Evolutionary conservation across 352 stramenopile species (phyloP), one percentile per base, ranked within the genome.

Genomic region (Pythium apleroticum): DNA sequence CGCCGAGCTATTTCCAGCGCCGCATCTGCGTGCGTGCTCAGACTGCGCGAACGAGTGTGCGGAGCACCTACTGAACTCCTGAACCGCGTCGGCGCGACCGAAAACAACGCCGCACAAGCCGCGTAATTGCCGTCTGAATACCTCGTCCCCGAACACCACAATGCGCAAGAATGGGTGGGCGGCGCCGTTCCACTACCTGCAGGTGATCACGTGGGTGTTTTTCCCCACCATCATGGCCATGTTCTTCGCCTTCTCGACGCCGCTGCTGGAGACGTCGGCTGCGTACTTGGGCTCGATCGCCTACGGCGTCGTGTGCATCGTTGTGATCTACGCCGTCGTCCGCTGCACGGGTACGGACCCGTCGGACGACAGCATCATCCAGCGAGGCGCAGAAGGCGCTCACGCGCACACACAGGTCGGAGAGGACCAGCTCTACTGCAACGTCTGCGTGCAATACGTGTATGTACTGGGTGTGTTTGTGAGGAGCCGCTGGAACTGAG

Each of bases 391-490:
- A 60, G 17, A 58, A 15, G 31, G 15, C 9, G 5, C 68, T 57
- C 35, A 76, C 72, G 28, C 60, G 20, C 35, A 73, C 69, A 24
- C 72, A 50, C 24, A 68, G 48, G 60, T 65, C 20, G 24, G 67
- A 65, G 49, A 84, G 1, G 72, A 92, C 52, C 74, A 85, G 48
- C 81, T 92, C 27, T 95, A 92, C 72, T 95, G 87, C 81, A 91
- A 95, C 61, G 87, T 95, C 43, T 95, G 87, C 70, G 88, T 86
- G 70, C 81, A 89, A 86, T 93, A 90, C 58, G 87, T 95, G 80
- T 93, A 89, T 62, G 85, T 87, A 22, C 30, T 9, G 30, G 30
- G 30, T 33, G 5, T 41, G 8, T 25, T 3, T 22, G 37, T n/a
- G 7, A 9, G 14, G 37, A 46, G 19, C 37, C 22, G 19, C 14